Evolutionary conservation across 2,329 filamentous ascomycete genomes (phyloP).

Genomic region (Exserohilum turcica): DNA sequence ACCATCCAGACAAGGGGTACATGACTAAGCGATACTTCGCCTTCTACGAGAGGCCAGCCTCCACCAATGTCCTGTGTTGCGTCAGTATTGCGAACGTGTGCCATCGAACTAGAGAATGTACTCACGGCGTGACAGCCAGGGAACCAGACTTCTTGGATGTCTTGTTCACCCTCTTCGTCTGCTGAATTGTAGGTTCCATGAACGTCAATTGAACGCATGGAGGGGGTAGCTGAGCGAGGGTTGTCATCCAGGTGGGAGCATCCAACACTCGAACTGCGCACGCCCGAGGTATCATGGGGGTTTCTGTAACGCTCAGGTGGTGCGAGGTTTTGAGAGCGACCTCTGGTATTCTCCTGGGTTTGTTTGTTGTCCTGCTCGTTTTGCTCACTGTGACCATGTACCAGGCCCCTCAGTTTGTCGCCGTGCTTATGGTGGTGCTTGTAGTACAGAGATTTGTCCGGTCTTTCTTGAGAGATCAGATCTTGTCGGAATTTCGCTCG

Average conservation of each 20-base stretch:
- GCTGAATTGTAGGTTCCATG: constrained; percentile 30
- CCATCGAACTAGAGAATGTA: neutral
- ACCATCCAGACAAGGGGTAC: constrained; percentile 75
- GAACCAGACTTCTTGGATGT: constrained; percentile 83
- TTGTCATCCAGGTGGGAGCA: constrained; percentile 24
- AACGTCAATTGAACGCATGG: constrained; percentile 39
- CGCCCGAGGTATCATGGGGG: constrained; percentile 42
- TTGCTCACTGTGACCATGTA: constrained; percentile 21
- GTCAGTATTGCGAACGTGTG: constrained; percentile 10
- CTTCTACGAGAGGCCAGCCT: constrained; percentile 68
- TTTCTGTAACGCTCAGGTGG: constrained; percentile 41
- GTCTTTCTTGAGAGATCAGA: constrained; percentile 59
- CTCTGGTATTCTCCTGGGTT: constrained; percentile 15
- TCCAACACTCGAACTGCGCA: constrained; percentile 40
- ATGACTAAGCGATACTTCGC: constrained; percentile 66
- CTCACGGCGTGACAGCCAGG: constrained; percentile 70
- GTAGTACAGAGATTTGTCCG: constrained; percentile 35
- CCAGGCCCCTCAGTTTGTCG: constrained; percentile 18
- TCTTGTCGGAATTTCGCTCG: constrained; percentile 75
- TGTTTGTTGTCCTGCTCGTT: constrained; percentile 18
- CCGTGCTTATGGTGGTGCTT: constrained; percentile 33
- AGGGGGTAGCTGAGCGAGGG: constrained; percentile 26
- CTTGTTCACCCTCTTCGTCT: constrained; percentile 61
- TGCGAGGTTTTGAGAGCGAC: constrained; percentile 31
- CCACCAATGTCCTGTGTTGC: constrained; percentile 68